Conservation (phyloP, 306 rosid genomes). For the Morella rubra region DNA sequence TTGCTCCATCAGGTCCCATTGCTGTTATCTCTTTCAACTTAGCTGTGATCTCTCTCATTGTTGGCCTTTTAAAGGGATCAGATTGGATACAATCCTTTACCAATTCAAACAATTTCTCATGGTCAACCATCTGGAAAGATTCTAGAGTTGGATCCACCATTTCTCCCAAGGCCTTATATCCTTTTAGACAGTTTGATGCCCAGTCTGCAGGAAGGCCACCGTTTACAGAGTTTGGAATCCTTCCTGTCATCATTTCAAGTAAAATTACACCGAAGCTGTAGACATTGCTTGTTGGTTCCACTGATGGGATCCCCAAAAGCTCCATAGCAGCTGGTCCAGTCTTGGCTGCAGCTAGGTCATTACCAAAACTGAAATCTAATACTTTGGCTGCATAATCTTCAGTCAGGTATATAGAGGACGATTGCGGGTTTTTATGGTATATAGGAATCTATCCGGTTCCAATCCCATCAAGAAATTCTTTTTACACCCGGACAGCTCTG, state of each 20-base stretch:
- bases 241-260: constrained; percentile 78
- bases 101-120: constrained; percentile 50
- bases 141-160: constrained; percentile 68
- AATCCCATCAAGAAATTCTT: no score
- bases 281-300: constrained; percentile 52
- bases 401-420: constrained; percentile 73
- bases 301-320: constrained; percentile 37
- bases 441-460: no score
- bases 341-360: constrained; percentile 42
- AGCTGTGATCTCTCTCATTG: constrained; percentile 54
- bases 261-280: constrained; percentile 73
- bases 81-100: constrained; percentile 54
- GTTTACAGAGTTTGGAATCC: constrained; percentile 53
- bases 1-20: constrained; percentile 73
- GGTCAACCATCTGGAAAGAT: constrained; percentile 46
- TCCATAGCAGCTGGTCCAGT: constrained; percentile 35
- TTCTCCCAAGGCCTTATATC: constrained; percentile 49
- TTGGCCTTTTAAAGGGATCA: constrained; percentile 51
- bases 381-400: constrained; percentile 91
- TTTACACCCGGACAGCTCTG: neutral
- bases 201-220: constrained; percentile 50
- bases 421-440: constrained; percentile 48
- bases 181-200: constrained; percentile 61
- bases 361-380: constrained; percentile 75
- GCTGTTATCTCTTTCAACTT: constrained; percentile 66